Base-by-base conservation (phyloP, 345 rosid species). In the Ceriops zippeliana region DNA sequence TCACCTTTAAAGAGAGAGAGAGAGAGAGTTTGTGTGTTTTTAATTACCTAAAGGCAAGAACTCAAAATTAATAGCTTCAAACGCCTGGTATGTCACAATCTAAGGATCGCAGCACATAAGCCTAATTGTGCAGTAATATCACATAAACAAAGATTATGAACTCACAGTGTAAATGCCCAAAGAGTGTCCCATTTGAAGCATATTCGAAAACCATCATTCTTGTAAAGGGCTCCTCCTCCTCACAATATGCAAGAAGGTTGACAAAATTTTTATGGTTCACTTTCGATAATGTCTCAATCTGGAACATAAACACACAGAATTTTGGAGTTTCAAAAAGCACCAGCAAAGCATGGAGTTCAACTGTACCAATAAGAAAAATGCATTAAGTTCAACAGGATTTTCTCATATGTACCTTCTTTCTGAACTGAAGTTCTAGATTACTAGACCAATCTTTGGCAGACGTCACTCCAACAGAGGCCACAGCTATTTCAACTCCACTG, bases 181-280 rank as follows among this genome's bases (percentile, higher is more conserved):
- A 91, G 70, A 95, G 93, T 7, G 90, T 86, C 77, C 99, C 99
- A 64, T 87, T 95, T 20, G 98, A 92, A 62, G 97, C 96, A 68
- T 95, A 95, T 81, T 95, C 98, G 38, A 90, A 95, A 70, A 95
- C 92, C 84, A 95, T 82, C 93, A 90, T 90, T 79, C 98, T 83
- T 4, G 86, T 80, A 82, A 95, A 90, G 58, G 97, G 96, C 74
- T 82, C 80, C 42, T 91, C 79, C 78, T 89, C 92, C 76, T 84
- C 97, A 70, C 99, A 96, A 65, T 75, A 90, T 21, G 96, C 96
- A 20, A 96, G 77, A 64, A 92, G 89, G 78, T 87, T 96, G 80
- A 96, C 74, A 66, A 96, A 96, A 70, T 96, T 96, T 85, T 92
- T 89, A 84, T 96, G 97, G 78, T 87, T 90, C 77, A 90, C 81